A percentile compares a stretch with the other conserved stretches of the same genome.
Evolutionary conservation across 371 early-diverging fungal species (phyloP).

Genomic region (Mucor indicus): DNA sequence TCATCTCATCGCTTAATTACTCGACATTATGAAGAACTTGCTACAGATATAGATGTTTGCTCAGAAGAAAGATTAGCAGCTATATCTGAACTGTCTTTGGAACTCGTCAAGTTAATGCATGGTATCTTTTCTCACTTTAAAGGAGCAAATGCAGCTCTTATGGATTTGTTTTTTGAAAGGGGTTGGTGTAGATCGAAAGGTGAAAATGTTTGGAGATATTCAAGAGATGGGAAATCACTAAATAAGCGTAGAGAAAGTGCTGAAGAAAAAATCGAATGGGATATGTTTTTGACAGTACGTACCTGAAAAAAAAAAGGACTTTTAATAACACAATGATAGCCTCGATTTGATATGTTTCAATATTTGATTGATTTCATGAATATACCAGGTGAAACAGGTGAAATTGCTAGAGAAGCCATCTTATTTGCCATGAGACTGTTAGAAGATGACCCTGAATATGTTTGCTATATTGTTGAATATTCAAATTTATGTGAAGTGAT

Average conservation of each 20-base stretch:
- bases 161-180: conserved; percentile 52
- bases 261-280: conserved; percentile 51
- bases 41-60: conserved; percentile 31
- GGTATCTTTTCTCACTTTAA: conserved; percentile 50
- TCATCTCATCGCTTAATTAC: conserved; percentile 45
- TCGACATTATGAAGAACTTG: conserved; percentile 44
- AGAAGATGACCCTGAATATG: conserved; percentile 50
- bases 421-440: conserved; percentile 43
- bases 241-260: conserved; percentile 39
- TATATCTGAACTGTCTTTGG: conserved; percentile 42
- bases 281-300: conserved; percentile 42
- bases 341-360: conserved; percentile 51
- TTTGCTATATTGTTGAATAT: conserved; percentile 49
- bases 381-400: conserved; percentile 52
- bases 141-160: conserved; percentile 47
- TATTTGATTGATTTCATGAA: conserved; percentile 48
- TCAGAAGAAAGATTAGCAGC: conserved; percentile 47
- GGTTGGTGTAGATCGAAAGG: conserved; percentile 52
- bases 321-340: conserved; percentile 19
- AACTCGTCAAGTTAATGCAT: conserved; percentile 49
- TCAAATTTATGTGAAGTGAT: conserved; percentile 50
- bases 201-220: conserved; percentile 48
- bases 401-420: conserved; percentile 49
- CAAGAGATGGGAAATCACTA: conserved; percentile 38
- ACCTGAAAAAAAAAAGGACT: no score